Evolutionary conservation across 768 basidiomycete species (phyloP).

Genomic region (Leccinum longicurvipes): DNA sequence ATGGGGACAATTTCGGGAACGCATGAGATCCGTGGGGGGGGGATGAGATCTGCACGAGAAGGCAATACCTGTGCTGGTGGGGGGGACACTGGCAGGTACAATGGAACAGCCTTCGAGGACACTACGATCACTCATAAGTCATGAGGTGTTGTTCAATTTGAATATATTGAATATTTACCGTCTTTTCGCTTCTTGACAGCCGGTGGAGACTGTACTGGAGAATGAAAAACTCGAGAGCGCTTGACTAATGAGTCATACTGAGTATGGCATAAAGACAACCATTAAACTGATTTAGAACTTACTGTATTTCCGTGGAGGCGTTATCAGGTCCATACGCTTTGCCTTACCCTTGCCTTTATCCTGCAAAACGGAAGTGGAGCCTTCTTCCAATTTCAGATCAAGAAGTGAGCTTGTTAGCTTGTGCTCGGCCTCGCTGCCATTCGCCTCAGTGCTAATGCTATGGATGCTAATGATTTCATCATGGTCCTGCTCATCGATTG

Average conservation of each 20-base stretch:
- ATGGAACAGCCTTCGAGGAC: neutral
- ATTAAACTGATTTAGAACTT: neutral
- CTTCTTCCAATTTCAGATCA: neutral
- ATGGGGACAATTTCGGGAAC: no score
- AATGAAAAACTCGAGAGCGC: neutral
- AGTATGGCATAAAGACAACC: neutral
- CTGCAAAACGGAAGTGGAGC: neutral
- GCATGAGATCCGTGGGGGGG: no score
- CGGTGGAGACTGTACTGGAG: neutral
- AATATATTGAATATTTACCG: slow-evolving; percentile 31
- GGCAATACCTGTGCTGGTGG: neutral
- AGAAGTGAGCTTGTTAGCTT: neutral
- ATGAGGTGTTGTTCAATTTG: neutral
- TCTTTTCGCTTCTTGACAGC: neutral
- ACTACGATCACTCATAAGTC: neutral
- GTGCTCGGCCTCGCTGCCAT: neutral
- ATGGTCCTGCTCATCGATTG: neutral
- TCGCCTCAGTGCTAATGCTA: neutral
- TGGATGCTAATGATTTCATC: neutral
- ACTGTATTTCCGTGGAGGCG: neutral
- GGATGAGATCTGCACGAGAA: no score
- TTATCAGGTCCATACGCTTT: neutral
- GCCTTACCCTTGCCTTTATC: neutral
- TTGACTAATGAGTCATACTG: neutral
- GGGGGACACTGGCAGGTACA: neutral